phyloP scores from a whole-genome alignment of 225 moss, liverwort and hornwort species.

The Anthoceros angustus region DNA sequence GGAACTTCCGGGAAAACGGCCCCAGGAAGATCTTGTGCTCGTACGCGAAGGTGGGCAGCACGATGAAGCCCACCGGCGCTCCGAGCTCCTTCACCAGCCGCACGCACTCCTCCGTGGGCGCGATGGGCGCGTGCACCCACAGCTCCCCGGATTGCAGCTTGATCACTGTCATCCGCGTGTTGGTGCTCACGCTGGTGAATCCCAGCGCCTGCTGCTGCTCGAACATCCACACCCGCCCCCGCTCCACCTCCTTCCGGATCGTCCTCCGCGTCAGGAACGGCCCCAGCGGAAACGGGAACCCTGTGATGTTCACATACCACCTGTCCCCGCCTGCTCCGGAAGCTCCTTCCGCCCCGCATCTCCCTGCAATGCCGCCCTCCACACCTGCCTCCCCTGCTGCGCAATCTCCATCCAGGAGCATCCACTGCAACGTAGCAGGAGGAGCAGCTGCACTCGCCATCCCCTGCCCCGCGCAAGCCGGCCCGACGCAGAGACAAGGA shows the following conservation, averaged over 20 bases:
- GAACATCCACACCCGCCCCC: constrained; percentile 76
- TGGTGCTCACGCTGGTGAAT: constrained; percentile 78
- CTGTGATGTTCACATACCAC: constrained; percentile 71
- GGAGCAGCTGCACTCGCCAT: no score
- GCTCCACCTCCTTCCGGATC: constrained; percentile 68
- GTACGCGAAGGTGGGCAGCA: constrained; percentile 92
- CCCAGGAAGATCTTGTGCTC: constrained; percentile 98
- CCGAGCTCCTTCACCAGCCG: constrained; percentile 96
- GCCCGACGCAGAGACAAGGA: no score
- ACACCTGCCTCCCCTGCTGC: no score
- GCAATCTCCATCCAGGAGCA: no score
- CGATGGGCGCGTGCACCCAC: constrained; percentile 96
- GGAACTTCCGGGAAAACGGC: constrained; percentile 86
- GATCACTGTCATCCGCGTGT: constrained; percentile 96
- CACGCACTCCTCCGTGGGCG: constrained; percentile 84
- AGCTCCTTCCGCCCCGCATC: not conserved
- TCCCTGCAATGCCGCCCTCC: not conserved
- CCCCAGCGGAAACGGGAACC: constrained; percentile 89
- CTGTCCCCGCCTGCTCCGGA: no score
- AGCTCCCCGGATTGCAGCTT: constrained; percentile 80
- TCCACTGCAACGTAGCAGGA: no score
- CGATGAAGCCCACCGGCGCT: constrained; percentile 69
- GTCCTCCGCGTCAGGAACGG: constrained; percentile 69
- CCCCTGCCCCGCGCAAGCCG: no score
- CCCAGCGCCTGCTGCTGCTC: constrained; percentile 97